Evolutionary conservation across 148 eudicot genomes (phyloP), one percentile per base, ranked within the genome.

Genomic region (Euryodendron excelsum): DNA sequence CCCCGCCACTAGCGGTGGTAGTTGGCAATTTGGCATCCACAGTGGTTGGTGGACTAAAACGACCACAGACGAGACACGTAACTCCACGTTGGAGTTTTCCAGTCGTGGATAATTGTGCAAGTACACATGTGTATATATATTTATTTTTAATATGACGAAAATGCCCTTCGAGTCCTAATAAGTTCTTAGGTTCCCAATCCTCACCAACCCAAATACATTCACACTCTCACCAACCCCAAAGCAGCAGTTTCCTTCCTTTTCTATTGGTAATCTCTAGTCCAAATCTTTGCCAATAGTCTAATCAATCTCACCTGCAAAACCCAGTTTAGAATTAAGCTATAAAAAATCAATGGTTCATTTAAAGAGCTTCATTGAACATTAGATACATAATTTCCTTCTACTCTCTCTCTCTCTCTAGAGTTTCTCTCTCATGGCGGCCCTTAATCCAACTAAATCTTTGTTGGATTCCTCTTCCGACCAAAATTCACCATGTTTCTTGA

Each of bases 351-450:
- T 69, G 56, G 30, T 59, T 27, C 33, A 25, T 60, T 63, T 63
- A 31, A 31, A 63, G 7, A 63, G 15, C 67, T 31, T 62, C 41
- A 20, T 50, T 72, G 5, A 52, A 23, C 55, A 14, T 15, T 62
- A 47, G n/a, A 30, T 48, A 4, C 45, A n/a, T 8, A n/a, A 50
- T 17, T 53, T 25, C 1, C 36, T 65, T 64, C 28, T 2, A 3
- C 65, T 52, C 39, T 60, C 75, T 62, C 65, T 55, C 52, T 33
- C 52, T 27, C 52, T 73, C 64, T 36, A 52, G 20, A 33, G 69
- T 34, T 59, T 58, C 68, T 78, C 39, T 59, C 61, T 36, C 74
- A 80, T 69, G 78, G 79, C 79, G 31, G 64, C 53, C 47, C 13
- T 65, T 37, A 39, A 55, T 25, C 14, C 41, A 74, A 7, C 80